Percentiles rank a stretch among this genome's conserved stretches.
phyloP scores from a whole-genome alignment of 805 yeast species.

The Metschnikowia drakensbergensis region DNA sequence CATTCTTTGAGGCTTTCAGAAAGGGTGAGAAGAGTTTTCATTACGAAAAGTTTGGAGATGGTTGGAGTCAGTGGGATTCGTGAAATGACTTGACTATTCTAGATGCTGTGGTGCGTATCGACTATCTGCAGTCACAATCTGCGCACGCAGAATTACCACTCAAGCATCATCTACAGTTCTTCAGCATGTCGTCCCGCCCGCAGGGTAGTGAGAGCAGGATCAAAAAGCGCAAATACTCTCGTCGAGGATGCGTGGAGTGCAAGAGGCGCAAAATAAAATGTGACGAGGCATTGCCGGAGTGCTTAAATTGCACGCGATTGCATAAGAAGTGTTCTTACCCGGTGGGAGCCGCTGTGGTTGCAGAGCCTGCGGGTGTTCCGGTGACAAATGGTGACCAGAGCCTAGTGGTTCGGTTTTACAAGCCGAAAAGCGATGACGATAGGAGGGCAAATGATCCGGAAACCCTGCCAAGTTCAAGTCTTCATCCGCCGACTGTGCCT shows the following conservation, averaged over 20 bases:
- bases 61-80: no score
- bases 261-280: conserved; percentile 43
- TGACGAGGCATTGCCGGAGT: conserved; percentile 37
- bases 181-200: background rate
- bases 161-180: background rate
- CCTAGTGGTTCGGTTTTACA: conserved; percentile 10
- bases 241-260: conserved; percentile 43
- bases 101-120: background rate
- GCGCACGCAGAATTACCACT: conserved; percentile 4
- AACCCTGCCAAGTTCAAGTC: background rate
- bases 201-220: conserved; percentile 10
- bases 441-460: background rate
- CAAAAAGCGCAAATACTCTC: conserved; percentile 37
- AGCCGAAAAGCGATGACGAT: conserved; percentile 1
- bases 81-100: background rate
- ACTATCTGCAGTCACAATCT: background rate
- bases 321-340: conserved; percentile 30
- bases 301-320: conserved; percentile 35
- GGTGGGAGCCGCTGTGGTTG: background rate
- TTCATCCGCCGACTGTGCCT: background rate
- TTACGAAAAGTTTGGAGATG: background rate
- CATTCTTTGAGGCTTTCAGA: conserved; percentile 7
- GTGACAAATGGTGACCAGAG: background rate
- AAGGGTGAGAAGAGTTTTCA: background rate
- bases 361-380: background rate